Conservation (phyloP, 257 asterid species). For the Galeopsis tetrahit region DNA sequence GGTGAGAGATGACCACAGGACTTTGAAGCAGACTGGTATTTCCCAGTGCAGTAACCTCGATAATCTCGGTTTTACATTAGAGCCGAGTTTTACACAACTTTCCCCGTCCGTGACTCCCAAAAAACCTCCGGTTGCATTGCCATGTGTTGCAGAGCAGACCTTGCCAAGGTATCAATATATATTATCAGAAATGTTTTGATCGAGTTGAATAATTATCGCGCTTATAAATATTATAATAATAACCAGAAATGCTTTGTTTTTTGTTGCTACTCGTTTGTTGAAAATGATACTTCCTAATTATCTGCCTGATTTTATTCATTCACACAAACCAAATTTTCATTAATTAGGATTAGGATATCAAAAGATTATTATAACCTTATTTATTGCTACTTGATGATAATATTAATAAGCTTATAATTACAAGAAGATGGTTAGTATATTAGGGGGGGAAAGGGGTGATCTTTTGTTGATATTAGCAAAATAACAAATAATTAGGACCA, state of each 20-base stretch:
- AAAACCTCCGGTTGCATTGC: constrained; percentile 34
- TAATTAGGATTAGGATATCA: no score
- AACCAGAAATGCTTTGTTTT: neutral
- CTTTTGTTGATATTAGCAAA: no score
- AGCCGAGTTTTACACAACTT: constrained; percentile 49
- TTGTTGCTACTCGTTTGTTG: no score
- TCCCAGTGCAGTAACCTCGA: constrained; percentile 57
- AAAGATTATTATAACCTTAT: no score
- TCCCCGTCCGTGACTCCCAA: constrained; percentile 40
- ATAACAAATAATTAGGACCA: no score
- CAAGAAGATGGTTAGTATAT: no score
- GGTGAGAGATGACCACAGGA: constrained; percentile 69
- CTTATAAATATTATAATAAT: neutral
- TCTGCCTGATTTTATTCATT: no score
- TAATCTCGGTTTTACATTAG: constrained; percentile 67
- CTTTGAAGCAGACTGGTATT: constrained; percentile 76
- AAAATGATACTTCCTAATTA: no score
- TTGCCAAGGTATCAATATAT: constrained; percentile 43
- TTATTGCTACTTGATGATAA: no score
- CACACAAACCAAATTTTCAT: no score
- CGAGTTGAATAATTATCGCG: neutral
- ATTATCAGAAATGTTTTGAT: neutral
- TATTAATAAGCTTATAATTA: no score
- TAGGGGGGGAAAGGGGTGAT: no score
- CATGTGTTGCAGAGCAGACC: constrained; percentile 41